Base-by-base conservation (phyloP, 2,329 filamentous ascomycete genomes). In the Aureobasidium sp. region DNA sequence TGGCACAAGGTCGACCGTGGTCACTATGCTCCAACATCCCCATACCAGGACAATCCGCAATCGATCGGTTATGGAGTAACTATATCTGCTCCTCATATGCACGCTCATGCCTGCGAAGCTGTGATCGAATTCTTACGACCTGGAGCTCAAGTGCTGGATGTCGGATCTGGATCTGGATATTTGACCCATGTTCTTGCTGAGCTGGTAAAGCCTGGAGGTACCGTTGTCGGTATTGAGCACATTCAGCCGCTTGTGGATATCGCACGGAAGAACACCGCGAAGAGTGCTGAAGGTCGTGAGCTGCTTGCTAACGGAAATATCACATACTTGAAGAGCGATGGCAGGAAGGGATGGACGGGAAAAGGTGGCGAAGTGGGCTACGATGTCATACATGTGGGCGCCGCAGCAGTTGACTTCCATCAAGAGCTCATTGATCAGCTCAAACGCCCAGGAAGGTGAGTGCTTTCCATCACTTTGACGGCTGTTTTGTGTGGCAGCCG, bases 351-450 rank as follows among this genome's bases (percentile, higher is more conserved):
- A 3, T 80, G 73, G 72, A 62, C 55, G 32, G 75, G 78, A 13
- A 79, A 76, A 64, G 75, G 73, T 34, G 76, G 76, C 9, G 79
- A 75, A 64, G 73, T 72, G 13, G 81, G 85, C 0, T 99, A 93
- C 80, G 91, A 97, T 79, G 92, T 89, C 2, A 97, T 99, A 63
- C 94, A 97, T 72, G 94, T 97, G 3, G 94, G 94, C 0, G 94
- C 94, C 0, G 89, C 91, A 8, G 93, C 93, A 0, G 82, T 77
- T 29, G 82, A 85, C 69, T 76, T 96, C 60, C 92, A 96, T 71
- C 71, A 82, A 21, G 82, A 83, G 63, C 75, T 97, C 66, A 75
- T 96, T 49, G 82, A 86, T 34, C 94, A 97, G 77, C 76, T 99
- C 66, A 85, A 85, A 65, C 77, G 82, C 3, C 93, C 93, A 0